Evolutionary conservation across 164 flowering plant genomes (phyloP).

Genomic region (Akebia trifoliata): DNA sequence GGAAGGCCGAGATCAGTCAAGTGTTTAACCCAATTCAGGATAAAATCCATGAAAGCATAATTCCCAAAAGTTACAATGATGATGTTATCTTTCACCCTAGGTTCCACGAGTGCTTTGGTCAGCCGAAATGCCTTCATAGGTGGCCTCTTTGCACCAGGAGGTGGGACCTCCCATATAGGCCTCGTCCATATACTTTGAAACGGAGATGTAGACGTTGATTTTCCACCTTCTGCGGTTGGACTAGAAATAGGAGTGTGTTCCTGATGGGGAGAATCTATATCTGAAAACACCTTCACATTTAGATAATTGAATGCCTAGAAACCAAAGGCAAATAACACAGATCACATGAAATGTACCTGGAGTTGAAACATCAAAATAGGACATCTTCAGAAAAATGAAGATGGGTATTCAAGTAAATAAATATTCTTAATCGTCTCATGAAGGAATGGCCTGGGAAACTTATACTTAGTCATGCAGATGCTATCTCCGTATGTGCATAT

Average conservation of each 20-base stretch:
- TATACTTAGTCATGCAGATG: no score
- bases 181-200: slow-evolving; percentile 16
- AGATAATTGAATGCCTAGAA: neutral
- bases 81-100: slow-evolving; percentile 67
- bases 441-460: no score
- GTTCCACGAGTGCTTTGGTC: slow-evolving; percentile 59
- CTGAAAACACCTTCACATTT: slow-evolving; percentile 16
- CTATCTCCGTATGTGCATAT: no score
- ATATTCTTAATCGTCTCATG: no score
- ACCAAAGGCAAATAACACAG: no score
- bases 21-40: slow-evolving; percentile 90
- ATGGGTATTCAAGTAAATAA: no score
- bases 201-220: slow-evolving; percentile 11
- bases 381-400: no score
- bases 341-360: no score
- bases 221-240: slow-evolving; percentile 6
- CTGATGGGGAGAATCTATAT: slow-evolving; percentile 18
- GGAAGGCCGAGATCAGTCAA: slow-evolving; percentile 72
- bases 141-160: slow-evolving; percentile 63
- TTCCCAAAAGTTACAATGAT: slow-evolving; percentile 92
- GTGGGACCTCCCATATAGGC: slow-evolving; percentile 78
- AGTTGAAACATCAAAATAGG: no score
- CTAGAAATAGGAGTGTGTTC: slow-evolving; percentile 26
- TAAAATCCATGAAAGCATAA: slow-evolving; percentile 95
- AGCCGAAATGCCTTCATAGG: slow-evolving; percentile 49